Base-by-base conservation (phyloP, 108 stramenopile species). In the Stephanodiscus minutulus region DNA sequence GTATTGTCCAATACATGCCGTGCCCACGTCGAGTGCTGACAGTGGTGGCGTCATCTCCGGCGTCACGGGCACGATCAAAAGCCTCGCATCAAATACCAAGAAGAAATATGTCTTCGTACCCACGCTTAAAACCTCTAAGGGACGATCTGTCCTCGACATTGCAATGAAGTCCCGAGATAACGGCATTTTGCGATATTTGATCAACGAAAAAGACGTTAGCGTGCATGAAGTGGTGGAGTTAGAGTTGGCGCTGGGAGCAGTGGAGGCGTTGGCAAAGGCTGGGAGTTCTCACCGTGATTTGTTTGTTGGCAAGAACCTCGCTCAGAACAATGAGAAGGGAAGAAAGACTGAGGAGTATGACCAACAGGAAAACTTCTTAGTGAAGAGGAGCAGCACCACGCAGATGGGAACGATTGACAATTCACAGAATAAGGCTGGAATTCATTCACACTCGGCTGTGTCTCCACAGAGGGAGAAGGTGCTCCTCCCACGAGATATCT, bases 211-310 rank as follows among this genome's bases (percentile, higher is more conserved):
- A 52, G 71, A 72, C 18, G 68, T 94, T 20, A 83, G 85, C 10
- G 72, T 94, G 12, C 81, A 88, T 64, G 88, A 88, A 61, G 89
- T 90, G 56, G 81, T 85, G 60, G 80, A 87, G 24, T 52, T 93
- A 29, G 77, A 79, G 7, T 47, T 83, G 21, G 83, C 85, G 15
- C 64, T 90, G 33, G 76, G 85, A 21, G 83, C 91, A 52, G 35
- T 95, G 58, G 92, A 94, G 41, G 80, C 87, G n/a, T 50, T 82
- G 47, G 44, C 72, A 50, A 58, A 56, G 18, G 63, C 58, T 28
- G 15, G 18, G 28, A 43, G 20, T 47, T 29, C 35, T 66, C 0
- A 24, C 3, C 9, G 1, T 25, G 59, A 18, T 60, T 41, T 9
- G 33, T 41, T 46, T 44, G 20, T 7, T n/a, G 52, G 20, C 12